Percentiles rank a stretch among this genome's conserved stretches.
Conservation (phyloP, 106 monocot genomes). For the Acorus gramineus region DNA sequence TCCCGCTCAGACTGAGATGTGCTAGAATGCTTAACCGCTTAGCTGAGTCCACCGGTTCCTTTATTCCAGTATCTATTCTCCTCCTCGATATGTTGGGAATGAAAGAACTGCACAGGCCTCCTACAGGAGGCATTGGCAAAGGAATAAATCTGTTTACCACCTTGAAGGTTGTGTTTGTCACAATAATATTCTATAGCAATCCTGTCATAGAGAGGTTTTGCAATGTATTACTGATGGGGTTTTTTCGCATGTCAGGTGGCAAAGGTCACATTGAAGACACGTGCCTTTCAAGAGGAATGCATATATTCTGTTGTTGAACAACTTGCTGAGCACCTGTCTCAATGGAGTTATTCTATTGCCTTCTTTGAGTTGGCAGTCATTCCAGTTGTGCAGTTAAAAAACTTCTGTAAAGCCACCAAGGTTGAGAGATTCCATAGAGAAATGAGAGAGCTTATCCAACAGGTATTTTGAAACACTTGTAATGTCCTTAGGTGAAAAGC, state of each 20-base stretch:
- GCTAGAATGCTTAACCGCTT: slow-evolving; percentile 82
- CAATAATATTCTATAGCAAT: neutral
- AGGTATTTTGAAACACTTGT: slow-evolving; percentile 28
- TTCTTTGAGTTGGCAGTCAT: slow-evolving; percentile 96
- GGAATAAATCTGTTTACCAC: slow-evolving; percentile 51
- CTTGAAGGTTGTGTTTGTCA: slow-evolving; percentile 48
- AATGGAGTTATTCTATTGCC: slow-evolving; percentile 79
- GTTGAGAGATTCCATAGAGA: slow-evolving; percentile 62
- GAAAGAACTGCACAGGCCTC: slow-evolving; percentile 56
- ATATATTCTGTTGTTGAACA: slow-evolving; percentile 65
- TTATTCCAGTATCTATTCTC: slow-evolving; percentile 66
- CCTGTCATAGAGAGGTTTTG: neutral
- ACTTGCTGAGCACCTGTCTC: slow-evolving; percentile 84
- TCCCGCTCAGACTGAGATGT: slow-evolving; percentile 78
- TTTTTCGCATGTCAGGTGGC: slow-evolving; percentile 38
- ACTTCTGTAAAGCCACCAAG: slow-evolving; percentile 64
- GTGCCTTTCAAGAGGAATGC: slow-evolving; percentile 87
- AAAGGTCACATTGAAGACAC: slow-evolving; percentile 70
- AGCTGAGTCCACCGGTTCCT: slow-evolving; percentile 57
- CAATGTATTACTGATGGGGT: neutral
- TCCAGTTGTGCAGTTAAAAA: slow-evolving; percentile 65
- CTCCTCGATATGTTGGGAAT: slow-evolving; percentile 88
- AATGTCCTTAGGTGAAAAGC: neutral
- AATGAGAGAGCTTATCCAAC: slow-evolving; percentile 67
- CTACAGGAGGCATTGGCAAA: slow-evolving; percentile 77